A percentile compares a stretch with the other conserved stretches of the same genome.
Conservation (phyloP, 2,329 filamentous ascomycete genomes). For the Teratosphaeria gauchensis region DNA sequence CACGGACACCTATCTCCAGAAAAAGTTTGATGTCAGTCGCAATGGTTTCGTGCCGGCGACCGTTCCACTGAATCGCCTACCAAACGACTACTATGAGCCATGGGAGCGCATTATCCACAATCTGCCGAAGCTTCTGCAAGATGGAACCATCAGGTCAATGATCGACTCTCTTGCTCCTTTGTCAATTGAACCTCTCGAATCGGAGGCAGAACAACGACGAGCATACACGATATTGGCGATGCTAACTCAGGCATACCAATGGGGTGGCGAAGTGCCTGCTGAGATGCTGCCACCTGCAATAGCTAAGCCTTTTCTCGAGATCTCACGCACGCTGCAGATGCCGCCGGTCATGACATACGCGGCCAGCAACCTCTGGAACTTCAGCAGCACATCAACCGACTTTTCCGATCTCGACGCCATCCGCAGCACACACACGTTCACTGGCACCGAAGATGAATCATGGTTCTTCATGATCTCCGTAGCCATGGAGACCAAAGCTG, state of each 20-base stretch:
- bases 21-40: constrained; percentile 13
- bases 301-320: constrained; percentile 67
- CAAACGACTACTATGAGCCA: constrained; percentile 85
- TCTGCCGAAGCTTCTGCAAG: constrained; percentile 62
- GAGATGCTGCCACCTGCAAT: constrained; percentile 66
- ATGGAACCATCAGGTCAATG: constrained; percentile 30
- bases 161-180: constrained; percentile 74
- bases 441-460: constrained; percentile 86
- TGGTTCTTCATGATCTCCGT: constrained; percentile 98
- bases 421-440: constrained; percentile 77
- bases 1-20: constrained; percentile 9
- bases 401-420: constrained; percentile 78
- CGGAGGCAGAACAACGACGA: constrained; percentile 81
- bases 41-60: constrained; percentile 79
- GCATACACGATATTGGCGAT: constrained; percentile 72
- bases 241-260: constrained; percentile 76
- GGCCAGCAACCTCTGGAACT: constrained; percentile 90
- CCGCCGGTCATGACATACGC: constrained; percentile 91
- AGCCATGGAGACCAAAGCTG: constrained; percentile 87
- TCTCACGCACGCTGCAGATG: constrained; percentile 65
- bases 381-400: constrained; percentile 65
- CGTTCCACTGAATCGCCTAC: constrained; percentile 64
- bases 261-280: constrained; percentile 65
- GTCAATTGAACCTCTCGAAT: constrained; percentile 67
- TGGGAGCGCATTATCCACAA: constrained; percentile 82